Percentiles rank a stretch among this genome's conserved stretches.
Conservation (phyloP, 495 filamentous ascomycete genomes). For the Aspergillus wentii region DNA sequence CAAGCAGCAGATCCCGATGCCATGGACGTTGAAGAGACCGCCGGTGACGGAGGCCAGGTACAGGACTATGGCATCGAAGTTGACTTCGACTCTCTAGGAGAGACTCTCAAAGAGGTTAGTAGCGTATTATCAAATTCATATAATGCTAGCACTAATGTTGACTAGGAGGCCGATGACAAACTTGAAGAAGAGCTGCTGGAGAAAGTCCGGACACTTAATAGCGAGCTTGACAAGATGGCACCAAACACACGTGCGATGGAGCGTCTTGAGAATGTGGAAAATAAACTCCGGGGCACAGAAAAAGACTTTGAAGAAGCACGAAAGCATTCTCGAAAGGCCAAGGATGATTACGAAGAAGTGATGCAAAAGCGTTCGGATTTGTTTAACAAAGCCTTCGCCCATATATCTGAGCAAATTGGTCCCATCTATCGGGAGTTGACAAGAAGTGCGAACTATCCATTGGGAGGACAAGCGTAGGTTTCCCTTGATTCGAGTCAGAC, state of each 20-base stretch:
- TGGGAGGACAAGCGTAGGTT: constrained; percentile 79
- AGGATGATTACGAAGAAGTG: constrained; percentile 74
- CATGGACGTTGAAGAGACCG: constrained; percentile 81
- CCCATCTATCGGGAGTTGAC: constrained; percentile 95
- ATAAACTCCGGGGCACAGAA: constrained; percentile 77
- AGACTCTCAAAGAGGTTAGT: constrained; percentile 75
- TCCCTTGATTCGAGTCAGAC: background rate
- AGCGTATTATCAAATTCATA: no score
- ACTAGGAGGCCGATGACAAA: constrained; percentile 61
- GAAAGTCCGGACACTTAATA: constrained; percentile 64
- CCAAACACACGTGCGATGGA: constrained; percentile 95
- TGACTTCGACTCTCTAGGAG: constrained; percentile 81
- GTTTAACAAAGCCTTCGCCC: constrained; percentile 90
- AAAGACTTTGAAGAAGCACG: constrained; percentile 85
- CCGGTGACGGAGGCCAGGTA: constrained; percentile 38
- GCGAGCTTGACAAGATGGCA: constrained; percentile 85
- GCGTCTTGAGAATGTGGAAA: constrained; percentile 79
- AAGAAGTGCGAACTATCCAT: constrained; percentile 71
- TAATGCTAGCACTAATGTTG: no score
- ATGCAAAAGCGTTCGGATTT: constrained; percentile 81
- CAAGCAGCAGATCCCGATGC: constrained; percentile 66
- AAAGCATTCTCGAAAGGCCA: constrained; percentile 63
- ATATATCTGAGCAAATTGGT: constrained; percentile 92
- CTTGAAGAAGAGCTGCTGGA: constrained; percentile 76
- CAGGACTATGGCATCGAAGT: constrained; percentile 92